phyloP scores from a whole-genome alignment of 768 basidiomycete genomes.

The Suillus spraguei region DNA sequence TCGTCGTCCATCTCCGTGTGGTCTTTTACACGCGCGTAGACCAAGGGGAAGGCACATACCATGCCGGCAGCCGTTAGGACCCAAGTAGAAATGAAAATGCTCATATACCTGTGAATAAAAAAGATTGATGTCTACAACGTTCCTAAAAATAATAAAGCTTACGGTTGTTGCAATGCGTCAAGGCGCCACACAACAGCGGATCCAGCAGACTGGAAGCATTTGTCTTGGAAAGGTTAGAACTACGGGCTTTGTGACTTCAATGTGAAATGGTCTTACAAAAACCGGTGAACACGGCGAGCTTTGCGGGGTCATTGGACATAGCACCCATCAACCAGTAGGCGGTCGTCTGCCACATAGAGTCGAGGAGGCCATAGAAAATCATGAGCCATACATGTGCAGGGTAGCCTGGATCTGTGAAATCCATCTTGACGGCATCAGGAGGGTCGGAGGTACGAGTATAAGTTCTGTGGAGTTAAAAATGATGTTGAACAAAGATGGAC shows the following conservation, averaged over 20 bases:
- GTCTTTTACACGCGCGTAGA: constrained; percentile 62
- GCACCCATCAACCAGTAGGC: constrained; percentile 85
- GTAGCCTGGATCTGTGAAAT: constrained; percentile 60
- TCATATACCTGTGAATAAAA: constrained; percentile 48
- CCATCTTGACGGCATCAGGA: constrained; percentile 47
- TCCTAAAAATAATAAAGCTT: constrained; percentile 22
- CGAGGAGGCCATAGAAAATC: constrained; percentile 73
- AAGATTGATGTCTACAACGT: constrained; percentile 15
- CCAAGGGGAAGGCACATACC: constrained; percentile 66
- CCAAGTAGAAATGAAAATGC: constrained; percentile 71
- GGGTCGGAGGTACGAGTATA: constrained; percentile 61
- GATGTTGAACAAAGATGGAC: background rate
- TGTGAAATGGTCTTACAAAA: constrained; percentile 57
- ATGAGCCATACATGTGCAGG: constrained; percentile 60
- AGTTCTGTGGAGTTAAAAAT: constrained; percentile 31
- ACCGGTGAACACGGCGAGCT: constrained; percentile 79
- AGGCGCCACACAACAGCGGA: constrained; percentile 66
- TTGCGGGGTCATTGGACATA: constrained; percentile 81
- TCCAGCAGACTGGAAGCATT: constrained; percentile 73
- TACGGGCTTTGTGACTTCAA: constrained; percentile 9
- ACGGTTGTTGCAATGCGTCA: constrained; percentile 65
- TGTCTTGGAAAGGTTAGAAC: constrained; percentile 41
- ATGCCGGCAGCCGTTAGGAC: constrained; percentile 60
- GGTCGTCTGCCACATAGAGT: constrained; percentile 85
- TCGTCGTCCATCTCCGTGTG: constrained; percentile 55